Evolutionary conservation across 345 rosid genomes (phyloP).

Genomic region (Linum lewisii): DNA sequence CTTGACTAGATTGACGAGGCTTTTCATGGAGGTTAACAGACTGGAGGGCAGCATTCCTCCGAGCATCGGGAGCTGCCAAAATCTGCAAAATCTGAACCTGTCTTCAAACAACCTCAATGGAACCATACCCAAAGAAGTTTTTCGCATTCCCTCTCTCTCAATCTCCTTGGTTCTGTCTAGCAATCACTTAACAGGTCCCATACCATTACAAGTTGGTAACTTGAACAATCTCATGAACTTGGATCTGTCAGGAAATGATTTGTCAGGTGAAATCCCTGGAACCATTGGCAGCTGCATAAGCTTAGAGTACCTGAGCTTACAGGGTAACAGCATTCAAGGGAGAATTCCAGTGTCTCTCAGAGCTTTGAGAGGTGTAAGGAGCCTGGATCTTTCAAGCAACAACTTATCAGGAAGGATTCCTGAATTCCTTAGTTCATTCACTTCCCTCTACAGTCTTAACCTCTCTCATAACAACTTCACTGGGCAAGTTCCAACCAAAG

Average conservation of each 20-base stretch:
- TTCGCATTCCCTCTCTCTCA: constrained; percentile 23
- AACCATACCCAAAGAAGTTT: constrained; percentile 20
- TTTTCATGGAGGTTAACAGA: constrained; percentile 13
- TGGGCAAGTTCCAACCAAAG: constrained; percentile 15
- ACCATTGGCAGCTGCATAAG: constrained; percentile 14
- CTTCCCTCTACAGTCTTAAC: constrained; percentile 6
- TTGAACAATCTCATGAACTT: constrained; percentile 12
- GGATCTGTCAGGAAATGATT: constrained; percentile 16
- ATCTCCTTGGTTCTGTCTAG: constrained; percentile 19
- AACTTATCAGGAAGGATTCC: constrained; percentile 20
- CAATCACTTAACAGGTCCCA: constrained; percentile 22
- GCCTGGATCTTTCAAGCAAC: constrained; percentile 18
- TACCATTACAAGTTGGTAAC: constrained; percentile 20
- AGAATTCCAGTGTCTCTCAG: constrained; percentile 13
- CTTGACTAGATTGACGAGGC: constrained; percentile 5
- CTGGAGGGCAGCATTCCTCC: constrained; percentile 26
- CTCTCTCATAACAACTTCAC: constrained; percentile 17
- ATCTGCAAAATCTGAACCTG: constrained; percentile 14
- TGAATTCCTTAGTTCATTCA: constrained; percentile 1
- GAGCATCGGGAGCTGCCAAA: constrained; percentile 18
- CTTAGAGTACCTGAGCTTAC: constrained; percentile 13
- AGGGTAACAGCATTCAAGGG: constrained; percentile 13
- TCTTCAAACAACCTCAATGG: constrained; percentile 29
- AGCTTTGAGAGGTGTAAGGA: constrained; percentile 13
- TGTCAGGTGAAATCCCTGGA: constrained; percentile 23